A percentile compares a stretch with the other conserved stretches of the same genome.
phyloP scores from a whole-genome alignment of 352 stramenopile genomes.

The Halophytophthora polymorphica region DNA sequence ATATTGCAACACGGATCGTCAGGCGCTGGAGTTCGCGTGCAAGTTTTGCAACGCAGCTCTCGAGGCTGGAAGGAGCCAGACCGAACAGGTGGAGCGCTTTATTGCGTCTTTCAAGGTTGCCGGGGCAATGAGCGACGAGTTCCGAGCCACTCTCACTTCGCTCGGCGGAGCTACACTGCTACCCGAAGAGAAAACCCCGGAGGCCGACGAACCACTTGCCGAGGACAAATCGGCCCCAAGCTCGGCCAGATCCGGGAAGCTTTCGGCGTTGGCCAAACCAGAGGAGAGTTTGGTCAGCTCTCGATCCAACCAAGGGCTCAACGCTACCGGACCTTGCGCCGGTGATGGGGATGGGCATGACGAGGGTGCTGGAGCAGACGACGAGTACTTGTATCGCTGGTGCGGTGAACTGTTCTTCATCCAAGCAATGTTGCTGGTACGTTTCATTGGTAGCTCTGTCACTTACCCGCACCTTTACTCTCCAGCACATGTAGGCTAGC shows the following conservation, averaged over 20 bases:
- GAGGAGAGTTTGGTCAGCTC: not conserved
- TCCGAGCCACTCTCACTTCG: constrained; percentile 26
- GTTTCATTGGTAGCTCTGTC: constrained; percentile 1
- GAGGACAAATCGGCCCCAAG: not conserved
- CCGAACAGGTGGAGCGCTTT: constrained; percentile 22
- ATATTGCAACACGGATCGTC: constrained; percentile 17
- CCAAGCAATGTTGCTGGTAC: constrained; percentile 43
- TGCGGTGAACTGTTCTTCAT: constrained; percentile 64
- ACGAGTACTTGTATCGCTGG: constrained; percentile 58
- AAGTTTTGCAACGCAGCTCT: constrained; percentile 33
- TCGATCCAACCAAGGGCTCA: constrained; percentile 1
- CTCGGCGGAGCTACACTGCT: constrained; percentile 35
- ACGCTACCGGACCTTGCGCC: not conserved
- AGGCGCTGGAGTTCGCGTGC: constrained; percentile 27
- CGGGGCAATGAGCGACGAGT: constrained; percentile 33
- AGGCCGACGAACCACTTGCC: not conserved
- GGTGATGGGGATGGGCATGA: not conserved
- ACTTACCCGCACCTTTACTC: not conserved
- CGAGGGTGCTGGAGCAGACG: constrained; percentile 21
- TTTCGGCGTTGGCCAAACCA: constrained; percentile 1
- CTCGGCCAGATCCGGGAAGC: constrained; percentile 2
- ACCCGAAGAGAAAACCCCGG: constrained; percentile 11
- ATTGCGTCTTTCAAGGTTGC: constrained; percentile 43
- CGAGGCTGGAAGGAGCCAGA: constrained; percentile 1
- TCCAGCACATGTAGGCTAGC: not conserved